These are phyloP conservation scores for Primulina tabacum DNA, from an alignment of 257 asterid genomes.

Conservation along the genomic window DNA sequence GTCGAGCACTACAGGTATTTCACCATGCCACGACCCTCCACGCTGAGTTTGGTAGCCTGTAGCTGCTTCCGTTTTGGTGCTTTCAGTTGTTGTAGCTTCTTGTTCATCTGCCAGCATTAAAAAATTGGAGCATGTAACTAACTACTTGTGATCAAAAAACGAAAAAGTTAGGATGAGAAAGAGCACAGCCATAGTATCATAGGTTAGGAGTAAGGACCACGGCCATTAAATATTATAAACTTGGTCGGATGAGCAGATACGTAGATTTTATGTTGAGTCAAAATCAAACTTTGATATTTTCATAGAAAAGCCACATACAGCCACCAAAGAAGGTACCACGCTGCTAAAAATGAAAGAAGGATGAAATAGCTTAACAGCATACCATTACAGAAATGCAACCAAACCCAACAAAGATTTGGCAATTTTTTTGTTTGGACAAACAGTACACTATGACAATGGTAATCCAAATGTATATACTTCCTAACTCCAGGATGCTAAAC, in stretches of 20 bases:
- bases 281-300: not conserved
- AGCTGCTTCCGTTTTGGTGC: constrained; percentile 80
- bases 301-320: not conserved
- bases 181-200: not conserved
- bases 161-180: not conserved
- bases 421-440: too few species aligned
- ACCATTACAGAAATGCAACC: not conserved
- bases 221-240: not conserved
- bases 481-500: not conserved
- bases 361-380: not conserved
- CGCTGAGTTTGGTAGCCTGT: constrained; percentile 91
- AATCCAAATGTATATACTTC: not conserved
- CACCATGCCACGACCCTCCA: constrained; percentile 96
- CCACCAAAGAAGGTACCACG: not conserved
- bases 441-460: not conserved
- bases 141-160: not conserved
- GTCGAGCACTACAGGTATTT: constrained; percentile 55
- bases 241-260: not conserved
- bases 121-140: not conserved
- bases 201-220: constrained; percentile 1
- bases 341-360: not conserved
- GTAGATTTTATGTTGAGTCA: not conserved
- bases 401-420: not conserved
- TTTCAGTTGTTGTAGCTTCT: constrained; percentile 85
- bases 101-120: constrained; percentile 65